Evolutionary conservation across 169 alveolate genomes (phyloP), one percentile per base, ranked within the genome.

Genomic region (Toxoplasma gondii): DNA sequence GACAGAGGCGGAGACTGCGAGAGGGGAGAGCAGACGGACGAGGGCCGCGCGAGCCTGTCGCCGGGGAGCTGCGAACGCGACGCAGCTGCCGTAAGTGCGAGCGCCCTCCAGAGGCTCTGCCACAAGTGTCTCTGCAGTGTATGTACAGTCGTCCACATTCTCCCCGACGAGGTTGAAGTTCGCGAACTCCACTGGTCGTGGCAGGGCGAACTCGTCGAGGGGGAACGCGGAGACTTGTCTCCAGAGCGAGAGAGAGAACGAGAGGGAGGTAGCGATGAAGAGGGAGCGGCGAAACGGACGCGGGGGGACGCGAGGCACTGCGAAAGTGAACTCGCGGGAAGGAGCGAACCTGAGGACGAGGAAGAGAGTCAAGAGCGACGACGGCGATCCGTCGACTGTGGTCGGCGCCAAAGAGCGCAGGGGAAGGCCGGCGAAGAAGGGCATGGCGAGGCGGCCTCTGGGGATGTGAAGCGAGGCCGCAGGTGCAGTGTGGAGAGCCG

Each of bases 181-280:
- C 88, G 88, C 44, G 82, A 81, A 58, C 92, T 92, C 83, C 84
- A 41, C 74, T 92, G 95, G 95, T 83, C 86, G 36, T 92, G 95
- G 95, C 86, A 67, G 0, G 95, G 95, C 10, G 95, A 92, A 58
- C 80, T 92, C 58, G 36, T 78, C 31, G 64, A 69, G 2, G 41
- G 19, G 38, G 41, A 58, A 24, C 70, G 41, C 81, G 34, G 81
- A 69, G 81, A 69, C 5, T n/a, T 10, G 81, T 5, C 5, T 24
- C n/a, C 31, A n/a, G 31, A 69, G 81, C 10, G 38, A n/a, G 41
- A 69, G 41, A 9, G 2, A 4, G 34, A 69, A 17, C n/a, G 41
- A 4, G n/a, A 24, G 58, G 58, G 58, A 49, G 22, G 58, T 12
- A 49, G 58, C 4, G 58, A 49, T 49, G n/a, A n/a, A n/a, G n/a